phyloP scores from a whole-genome alignment of 495 filamentous ascomycete genomes.

The Parmelia sp. region DNA sequence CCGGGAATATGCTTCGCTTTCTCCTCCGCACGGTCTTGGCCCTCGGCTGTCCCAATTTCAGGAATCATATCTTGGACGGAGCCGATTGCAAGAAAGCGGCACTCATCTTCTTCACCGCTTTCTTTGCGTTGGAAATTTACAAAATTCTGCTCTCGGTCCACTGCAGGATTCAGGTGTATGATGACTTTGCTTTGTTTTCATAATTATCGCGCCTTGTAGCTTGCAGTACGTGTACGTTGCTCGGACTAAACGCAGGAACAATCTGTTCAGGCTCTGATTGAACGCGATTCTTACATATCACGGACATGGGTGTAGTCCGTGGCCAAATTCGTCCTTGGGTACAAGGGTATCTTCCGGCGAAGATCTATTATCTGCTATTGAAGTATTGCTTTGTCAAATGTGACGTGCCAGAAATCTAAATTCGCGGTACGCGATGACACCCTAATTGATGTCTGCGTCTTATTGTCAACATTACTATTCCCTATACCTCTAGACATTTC shows the following conservation, averaged over 20 bases:
- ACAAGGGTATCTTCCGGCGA: background rate
- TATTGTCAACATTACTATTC: constrained; percentile 28
- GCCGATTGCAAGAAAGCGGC: background rate
- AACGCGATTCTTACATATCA: background rate
- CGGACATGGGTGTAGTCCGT: too few relatives aligned
- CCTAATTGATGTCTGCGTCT: background rate
- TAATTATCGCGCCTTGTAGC: background rate
- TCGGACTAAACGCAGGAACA: background rate
- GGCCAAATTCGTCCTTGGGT: background rate
- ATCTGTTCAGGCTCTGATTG: background rate
- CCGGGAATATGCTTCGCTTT: background rate
- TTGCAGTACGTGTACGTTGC: background rate
- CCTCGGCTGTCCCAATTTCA: background rate
- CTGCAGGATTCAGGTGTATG: too few relatives aligned
- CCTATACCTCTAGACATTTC: constrained; percentile 60
- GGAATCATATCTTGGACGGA: too few relatives aligned
- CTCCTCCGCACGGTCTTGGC: background rate
- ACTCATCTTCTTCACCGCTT: background rate
- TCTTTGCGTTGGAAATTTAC: background rate
- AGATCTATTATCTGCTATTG: background rate
- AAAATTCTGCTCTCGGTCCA: background rate
- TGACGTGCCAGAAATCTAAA: background rate
- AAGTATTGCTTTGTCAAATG: background rate
- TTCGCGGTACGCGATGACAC: background rate
- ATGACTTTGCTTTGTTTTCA: background rate